A percentile compares a stretch with the other conserved stretches of the same genome.
Evolutionary conservation across 352 stramenopile genomes (phyloP).

Genomic region (Globisporangium mamillatum): DNA sequence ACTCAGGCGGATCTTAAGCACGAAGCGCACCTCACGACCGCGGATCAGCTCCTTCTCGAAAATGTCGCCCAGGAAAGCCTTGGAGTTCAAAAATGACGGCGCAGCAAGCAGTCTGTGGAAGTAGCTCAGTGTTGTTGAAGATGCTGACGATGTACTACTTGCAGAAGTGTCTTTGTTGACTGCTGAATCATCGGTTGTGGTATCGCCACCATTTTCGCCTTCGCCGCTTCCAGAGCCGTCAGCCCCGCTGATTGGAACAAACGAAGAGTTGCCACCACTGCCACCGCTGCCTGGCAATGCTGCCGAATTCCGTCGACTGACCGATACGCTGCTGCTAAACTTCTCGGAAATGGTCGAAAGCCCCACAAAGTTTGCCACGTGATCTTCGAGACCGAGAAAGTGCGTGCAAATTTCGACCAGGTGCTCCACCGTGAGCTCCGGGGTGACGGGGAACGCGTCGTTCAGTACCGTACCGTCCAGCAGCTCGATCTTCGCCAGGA

Average conservation of each 20-base stretch:
- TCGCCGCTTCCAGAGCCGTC: slow-evolving; percentile 20
- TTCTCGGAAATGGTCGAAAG: slow-evolving; percentile 58
- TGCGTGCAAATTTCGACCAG: slow-evolving; percentile 91
- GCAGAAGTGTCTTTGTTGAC: slow-evolving; percentile 12
- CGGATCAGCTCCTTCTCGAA: slow-evolving; percentile 90
- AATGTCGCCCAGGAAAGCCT: slow-evolving; percentile 89
- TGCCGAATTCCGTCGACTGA: slow-evolving; percentile 27
- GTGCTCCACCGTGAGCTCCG: slow-evolving; percentile 89
- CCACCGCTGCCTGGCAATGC: slow-evolving; percentile 12
- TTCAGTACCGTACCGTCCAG: slow-evolving; percentile 90
- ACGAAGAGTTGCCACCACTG: slow-evolving; percentile 16
- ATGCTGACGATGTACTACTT: slow-evolving; percentile 20
- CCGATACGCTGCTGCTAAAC: slow-evolving; percentile 7
- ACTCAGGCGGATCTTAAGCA: slow-evolving; percentile 92
- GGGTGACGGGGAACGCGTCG: slow-evolving; percentile 90
- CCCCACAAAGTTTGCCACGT: slow-evolving; percentile 75
- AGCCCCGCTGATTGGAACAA: slow-evolving; percentile 26
- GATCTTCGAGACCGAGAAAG: slow-evolving; percentile 89
- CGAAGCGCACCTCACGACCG: slow-evolving; percentile 87
- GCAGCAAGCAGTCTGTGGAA: slow-evolving; percentile 81
- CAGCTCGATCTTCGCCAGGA: slow-evolving; percentile 92
- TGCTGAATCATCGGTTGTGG: slow-evolving; percentile 7
- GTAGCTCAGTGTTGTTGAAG: slow-evolving; percentile 47
- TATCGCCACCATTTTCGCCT: slow-evolving; percentile 26
- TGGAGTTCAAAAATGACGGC: slow-evolving; percentile 68